phyloP scores from a whole-genome alignment of 768 basidiomycete genomes.

The Hebeloma cylindrosporum region DNA sequence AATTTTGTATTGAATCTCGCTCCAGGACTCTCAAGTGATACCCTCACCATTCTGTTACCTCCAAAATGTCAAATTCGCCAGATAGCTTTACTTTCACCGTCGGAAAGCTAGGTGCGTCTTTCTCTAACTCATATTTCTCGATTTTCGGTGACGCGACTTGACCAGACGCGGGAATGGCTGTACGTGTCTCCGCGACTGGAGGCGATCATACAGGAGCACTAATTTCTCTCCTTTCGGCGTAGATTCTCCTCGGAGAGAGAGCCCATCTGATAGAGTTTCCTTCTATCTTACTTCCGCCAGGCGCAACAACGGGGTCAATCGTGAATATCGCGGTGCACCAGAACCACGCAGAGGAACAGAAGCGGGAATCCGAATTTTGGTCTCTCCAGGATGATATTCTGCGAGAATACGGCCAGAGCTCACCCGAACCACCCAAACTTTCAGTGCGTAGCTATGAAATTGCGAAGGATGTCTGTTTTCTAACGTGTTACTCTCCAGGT shows the following conservation, averaged over 20 bases:
- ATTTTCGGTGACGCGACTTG: conserved; percentile 6
- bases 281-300: conserved; percentile 90
- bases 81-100: conserved; percentile 91
- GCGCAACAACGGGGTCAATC: conserved; percentile 90
- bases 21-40: too few relatives aligned
- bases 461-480: not conserved
- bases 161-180: conserved; percentile 92
- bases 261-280: conserved; percentile 99
- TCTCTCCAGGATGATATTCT: conserved; percentile 79
- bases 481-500: conserved; percentile 44
- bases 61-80: conserved; percentile 34
- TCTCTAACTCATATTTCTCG: not conserved
- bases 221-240: conserved; percentile 10
- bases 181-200: conserved; percentile 33
- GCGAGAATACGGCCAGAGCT: conserved; percentile 62
- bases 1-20: too few relatives aligned
- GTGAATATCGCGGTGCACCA: conserved; percentile 95
- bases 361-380: conserved; percentile 82
- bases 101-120: conserved; percentile 82
- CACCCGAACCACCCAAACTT: conserved; percentile 74
- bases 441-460: conserved; percentile 53
- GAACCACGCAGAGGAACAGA: conserved; percentile 80
- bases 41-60: not conserved
- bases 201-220: conserved; percentile 1
- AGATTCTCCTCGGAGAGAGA: conserved; percentile 91